Conservation (phyloP, 139 green algal species). For the Volvox africanus region DNA sequence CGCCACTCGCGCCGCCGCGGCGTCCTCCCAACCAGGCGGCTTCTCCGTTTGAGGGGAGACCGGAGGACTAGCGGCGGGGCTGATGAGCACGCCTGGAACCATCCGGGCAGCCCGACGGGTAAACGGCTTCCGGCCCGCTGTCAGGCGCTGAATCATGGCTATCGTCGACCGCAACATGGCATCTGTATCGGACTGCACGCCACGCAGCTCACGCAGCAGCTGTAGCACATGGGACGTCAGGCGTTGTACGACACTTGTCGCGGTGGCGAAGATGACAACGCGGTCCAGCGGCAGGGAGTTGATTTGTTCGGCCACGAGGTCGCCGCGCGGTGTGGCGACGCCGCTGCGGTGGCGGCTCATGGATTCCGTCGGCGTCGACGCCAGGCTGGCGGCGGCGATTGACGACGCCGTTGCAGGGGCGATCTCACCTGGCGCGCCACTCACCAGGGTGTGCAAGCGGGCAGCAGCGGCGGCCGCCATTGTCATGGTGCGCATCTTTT, state of each 20-base stretch:
- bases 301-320: conserved; percentile 24
- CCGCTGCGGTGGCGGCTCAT: conserved; percentile 3
- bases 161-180: conserved; percentile 36
- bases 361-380: neutral
- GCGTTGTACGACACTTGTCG: conserved; percentile 29
- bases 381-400: neutral
- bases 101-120: neutral
- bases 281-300: conserved; percentile 25
- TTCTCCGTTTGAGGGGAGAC: conserved; percentile 37
- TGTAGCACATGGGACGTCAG: conserved; percentile 37
- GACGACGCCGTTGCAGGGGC: neutral
- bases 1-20: neutral
- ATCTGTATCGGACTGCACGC: conserved; percentile 39
- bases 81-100: conserved; percentile 17
- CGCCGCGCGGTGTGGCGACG: conserved; percentile 35
- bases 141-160: conserved; percentile 9
- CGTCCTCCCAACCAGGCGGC: conserved; percentile 39
- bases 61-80: conserved; percentile 20
- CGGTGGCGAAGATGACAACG: conserved; percentile 46
- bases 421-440: conserved; percentile 34
- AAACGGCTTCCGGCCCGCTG: neutral
- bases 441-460: neutral
- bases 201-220: conserved; percentile 37
- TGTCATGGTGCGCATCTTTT: conserved; percentile 28
- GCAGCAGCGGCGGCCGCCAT: neutral